These are phyloP conservation scores for Pseudogymnoascus sp. DNA, from an alignment of 2,329 filamentous ascomycete species.

Conservation along the genomic window DNA sequence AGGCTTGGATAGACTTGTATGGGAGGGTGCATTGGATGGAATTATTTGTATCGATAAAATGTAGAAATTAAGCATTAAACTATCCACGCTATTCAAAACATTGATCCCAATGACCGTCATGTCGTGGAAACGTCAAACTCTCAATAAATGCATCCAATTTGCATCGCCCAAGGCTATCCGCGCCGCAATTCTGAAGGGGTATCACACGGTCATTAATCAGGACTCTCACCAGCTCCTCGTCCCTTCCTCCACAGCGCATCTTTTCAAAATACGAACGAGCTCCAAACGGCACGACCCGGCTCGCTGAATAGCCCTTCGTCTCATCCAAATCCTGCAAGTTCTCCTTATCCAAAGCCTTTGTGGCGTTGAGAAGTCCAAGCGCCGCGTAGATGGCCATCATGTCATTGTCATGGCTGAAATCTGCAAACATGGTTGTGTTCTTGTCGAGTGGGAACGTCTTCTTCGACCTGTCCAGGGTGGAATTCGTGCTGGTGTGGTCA, in stretches of 20 bases:
- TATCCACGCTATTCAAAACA: constrained; percentile 40
- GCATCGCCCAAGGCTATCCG: constrained; percentile 65
- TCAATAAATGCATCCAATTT: constrained; percentile 61
- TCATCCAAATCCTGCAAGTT: constrained; percentile 41
- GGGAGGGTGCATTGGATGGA: neutral
- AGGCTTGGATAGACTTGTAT: neutral
- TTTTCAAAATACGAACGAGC: constrained; percentile 81
- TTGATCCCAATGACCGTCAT: constrained; percentile 63
- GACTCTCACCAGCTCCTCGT: constrained; percentile 66
- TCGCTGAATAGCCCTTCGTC: constrained; percentile 61
- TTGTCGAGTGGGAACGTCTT: constrained; percentile 63
- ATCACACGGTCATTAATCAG: constrained; percentile 79
- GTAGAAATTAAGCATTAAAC: constrained; percentile 6
- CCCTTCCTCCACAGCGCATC: constrained; percentile 54
- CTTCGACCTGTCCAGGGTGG: constrained; percentile 59
- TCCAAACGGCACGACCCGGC: constrained; percentile 76
- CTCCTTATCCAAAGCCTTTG: constrained; percentile 43
- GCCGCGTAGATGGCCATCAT: constrained; percentile 71
- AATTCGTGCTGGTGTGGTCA: constrained; percentile 70
- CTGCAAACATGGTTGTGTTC: constrained; percentile 61
- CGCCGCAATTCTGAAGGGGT: constrained; percentile 59
- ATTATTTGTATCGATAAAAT: neutral
- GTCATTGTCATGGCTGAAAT: constrained; percentile 88
- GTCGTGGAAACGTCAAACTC: constrained; percentile 63
- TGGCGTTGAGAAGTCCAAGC: constrained; percentile 67